Percentiles rank a stretch among this genome's conserved stretches.
phyloP scores from a whole-genome alignment of 2,329 filamentous ascomycete species.

The Xylaria sp. region DNA sequence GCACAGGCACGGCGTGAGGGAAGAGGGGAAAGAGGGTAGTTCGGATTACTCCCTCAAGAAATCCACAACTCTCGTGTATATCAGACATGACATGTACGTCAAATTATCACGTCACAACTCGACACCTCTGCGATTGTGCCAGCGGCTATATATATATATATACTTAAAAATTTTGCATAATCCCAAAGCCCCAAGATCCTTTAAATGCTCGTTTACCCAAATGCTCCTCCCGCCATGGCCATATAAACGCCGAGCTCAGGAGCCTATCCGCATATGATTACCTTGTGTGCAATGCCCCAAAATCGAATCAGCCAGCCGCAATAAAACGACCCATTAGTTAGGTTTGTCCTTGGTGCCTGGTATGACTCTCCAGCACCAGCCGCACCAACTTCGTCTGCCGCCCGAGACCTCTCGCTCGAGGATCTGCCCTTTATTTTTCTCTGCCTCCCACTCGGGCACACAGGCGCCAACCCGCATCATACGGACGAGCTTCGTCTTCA shows the following conservation, averaged over 20 bases:
- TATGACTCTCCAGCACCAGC: slow-evolving; percentile 86
- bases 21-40: neutral
- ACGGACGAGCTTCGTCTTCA: slow-evolving; percentile 89
- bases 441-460: slow-evolving; percentile 87
- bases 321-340: slow-evolving; percentile 5
- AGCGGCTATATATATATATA: slow-evolving; percentile 17
- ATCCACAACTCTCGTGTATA: slow-evolving; percentile 31
- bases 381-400: slow-evolving; percentile 82
- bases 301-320: neutral
- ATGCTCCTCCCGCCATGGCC: slow-evolving; percentile 14
- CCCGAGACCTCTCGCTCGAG: slow-evolving; percentile 77
- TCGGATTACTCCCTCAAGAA: slow-evolving; percentile 6
- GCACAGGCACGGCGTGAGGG: neutral
- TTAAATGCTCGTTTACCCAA: slow-evolving; percentile 21
- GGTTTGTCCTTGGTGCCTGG: slow-evolving; percentile 62
- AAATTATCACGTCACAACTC: slow-evolving; percentile 25
- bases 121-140: slow-evolving; percentile 14
- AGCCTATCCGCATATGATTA: neutral
- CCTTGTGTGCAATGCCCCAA: slow-evolving; percentile 28
- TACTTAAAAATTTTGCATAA: slow-evolving; percentile 21
- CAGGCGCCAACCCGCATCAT: slow-evolving; percentile 83
- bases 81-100: slow-evolving; percentile 30
- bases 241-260: slow-evolving; percentile 19
- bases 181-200: slow-evolving; percentile 5
- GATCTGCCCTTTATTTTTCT: slow-evolving; percentile 72